Conservation (phyloP, 2,329 filamentous ascomycete genomes). For the Aureobasidium zeae region DNA sequence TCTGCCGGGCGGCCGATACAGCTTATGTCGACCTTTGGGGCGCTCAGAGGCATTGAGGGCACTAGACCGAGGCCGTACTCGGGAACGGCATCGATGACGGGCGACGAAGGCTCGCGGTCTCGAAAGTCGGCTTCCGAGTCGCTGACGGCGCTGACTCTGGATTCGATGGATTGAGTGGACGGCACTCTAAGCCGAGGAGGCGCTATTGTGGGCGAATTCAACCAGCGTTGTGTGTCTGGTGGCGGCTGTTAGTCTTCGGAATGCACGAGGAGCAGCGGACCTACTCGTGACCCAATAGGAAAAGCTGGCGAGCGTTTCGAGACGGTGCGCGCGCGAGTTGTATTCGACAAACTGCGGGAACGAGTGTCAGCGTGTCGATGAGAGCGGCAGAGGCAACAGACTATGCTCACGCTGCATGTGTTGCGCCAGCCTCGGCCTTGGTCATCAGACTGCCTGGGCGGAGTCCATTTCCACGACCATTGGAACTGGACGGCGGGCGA, state of each 20-base stretch:
- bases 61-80: slow-evolving; percentile 39
- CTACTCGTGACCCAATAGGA: slow-evolving; percentile 88
- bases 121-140: slow-evolving; percentile 47
- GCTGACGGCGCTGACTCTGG: slow-evolving; percentile 53
- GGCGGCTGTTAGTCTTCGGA: slow-evolving; percentile 1
- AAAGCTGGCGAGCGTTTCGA: slow-evolving; percentile 84
- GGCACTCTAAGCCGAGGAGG: slow-evolving; percentile 71
- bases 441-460: slow-evolving; percentile 73
- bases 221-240: slow-evolving; percentile 30
- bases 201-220: slow-evolving; percentile 52
- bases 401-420: slow-evolving; percentile 69
- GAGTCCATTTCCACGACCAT: slow-evolving; percentile 96
- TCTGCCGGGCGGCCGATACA: slow-evolving; percentile 63
- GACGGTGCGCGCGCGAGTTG: slow-evolving; percentile 78
- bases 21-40: slow-evolving; percentile 76
- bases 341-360: slow-evolving; percentile 78
- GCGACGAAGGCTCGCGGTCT: slow-evolving; percentile 38
- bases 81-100: slow-evolving; percentile 39
- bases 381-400: background rate
- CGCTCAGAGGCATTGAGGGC: slow-evolving; percentile 28
- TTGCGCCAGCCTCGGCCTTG: slow-evolving; percentile 89
- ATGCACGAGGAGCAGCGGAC: slow-evolving; percentile 21
- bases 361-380: background rate
- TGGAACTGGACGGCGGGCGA: slow-evolving; percentile 77
- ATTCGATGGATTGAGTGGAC: slow-evolving; percentile 79